Conservation (phyloP, 805 yeast species). For the Myxozyma melibiosi region DNA sequence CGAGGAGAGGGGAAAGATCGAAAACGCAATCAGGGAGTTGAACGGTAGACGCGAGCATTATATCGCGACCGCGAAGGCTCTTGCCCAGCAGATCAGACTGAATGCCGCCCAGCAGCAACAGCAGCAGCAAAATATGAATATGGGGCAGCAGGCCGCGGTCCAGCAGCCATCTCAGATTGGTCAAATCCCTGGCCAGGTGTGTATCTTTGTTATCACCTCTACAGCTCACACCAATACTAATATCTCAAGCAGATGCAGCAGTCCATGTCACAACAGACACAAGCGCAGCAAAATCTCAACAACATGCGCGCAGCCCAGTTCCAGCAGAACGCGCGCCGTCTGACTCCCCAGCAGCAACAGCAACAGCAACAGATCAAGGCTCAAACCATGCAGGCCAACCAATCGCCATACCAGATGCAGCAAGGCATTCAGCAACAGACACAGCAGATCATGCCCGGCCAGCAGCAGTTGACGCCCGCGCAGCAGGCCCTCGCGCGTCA, state of each 20-base stretch:
- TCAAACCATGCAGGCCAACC: conserved; percentile 18
- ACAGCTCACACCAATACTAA: conserved; percentile 4
- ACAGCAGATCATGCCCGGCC: not conserved
- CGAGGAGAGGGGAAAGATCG: conserved; percentile 30
- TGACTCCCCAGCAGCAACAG: conserved; percentile 8
- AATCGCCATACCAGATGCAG: conserved; percentile 10
- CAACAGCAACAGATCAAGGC: conserved; percentile 25
- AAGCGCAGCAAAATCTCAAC: conserved; percentile 22
- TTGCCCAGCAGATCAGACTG: conserved; percentile 24
- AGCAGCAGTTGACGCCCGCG: conserved; percentile 18
- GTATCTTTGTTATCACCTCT: conserved; percentile 20
- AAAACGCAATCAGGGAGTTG: conserved; percentile 16
- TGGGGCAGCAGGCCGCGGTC: conserved; percentile 14
- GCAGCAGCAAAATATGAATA: conserved; percentile 3
- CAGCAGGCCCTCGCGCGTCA: conserved; percentile 30
- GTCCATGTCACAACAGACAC: conserved; percentile 9
- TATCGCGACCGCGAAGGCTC: conserved; percentile 13
- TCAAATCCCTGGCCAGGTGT: conserved; percentile 9
- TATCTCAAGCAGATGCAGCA: conserved; percentile 7
- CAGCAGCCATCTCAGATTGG: conserved; percentile 2
- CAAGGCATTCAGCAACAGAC: conserved; percentile 16
- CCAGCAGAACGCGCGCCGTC: conserved; percentile 7
- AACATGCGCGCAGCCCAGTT: conserved; percentile 20
- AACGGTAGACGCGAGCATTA: conserved; percentile 24
- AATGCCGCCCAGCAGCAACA: conserved; percentile 14